These are phyloP conservation scores for Pilasporangium apinafurcum DNA, from an alignment of 352 stramenopile genomes.

Conservation along the genomic window DNA sequence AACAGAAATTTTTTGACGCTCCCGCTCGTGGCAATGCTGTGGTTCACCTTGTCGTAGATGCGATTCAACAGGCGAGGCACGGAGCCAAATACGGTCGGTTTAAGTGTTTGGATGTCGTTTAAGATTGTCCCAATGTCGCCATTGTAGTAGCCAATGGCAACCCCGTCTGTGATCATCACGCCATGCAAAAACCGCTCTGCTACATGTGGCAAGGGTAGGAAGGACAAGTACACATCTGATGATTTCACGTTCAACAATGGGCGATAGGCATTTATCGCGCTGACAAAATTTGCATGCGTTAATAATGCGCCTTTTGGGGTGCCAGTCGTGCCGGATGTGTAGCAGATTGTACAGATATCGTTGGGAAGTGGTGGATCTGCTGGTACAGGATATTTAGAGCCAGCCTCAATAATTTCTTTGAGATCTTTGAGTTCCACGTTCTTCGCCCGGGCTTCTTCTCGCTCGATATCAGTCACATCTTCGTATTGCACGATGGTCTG, in stretches of 20 bases:
- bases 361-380: conserved; percentile 36
- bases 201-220: conserved; percentile 94
- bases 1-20: conserved; percentile 25
- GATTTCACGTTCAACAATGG: conserved; percentile 9
- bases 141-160: conserved; percentile 62
- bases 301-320: conserved; percentile 53
- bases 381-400: conserved; percentile 19
- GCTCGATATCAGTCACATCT: conserved; percentile 15
- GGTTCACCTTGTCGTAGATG: conserved; percentile 90
- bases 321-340: conserved; percentile 62
- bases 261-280: conserved; percentile 11
- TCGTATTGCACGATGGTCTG: conserved; percentile 41
- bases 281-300: conserved; percentile 34
- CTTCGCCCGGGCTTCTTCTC: conserved; percentile 9
- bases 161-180: conserved; percentile 79
- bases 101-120: conserved; percentile 83
- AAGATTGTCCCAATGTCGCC: conserved; percentile 82
- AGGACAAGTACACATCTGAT: conserved; percentile 90
- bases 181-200: conserved; percentile 89
- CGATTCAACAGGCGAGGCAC: conserved; percentile 93
- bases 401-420: conserved; percentile 18
- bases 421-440: conserved; percentile 28
- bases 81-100: conserved; percentile 84
- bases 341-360: conserved; percentile 90
- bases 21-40: conserved; percentile 25